Evolutionary conservation across 2,329 filamentous ascomycete species (phyloP).

Genomic region (Xylaria sp.): DNA sequence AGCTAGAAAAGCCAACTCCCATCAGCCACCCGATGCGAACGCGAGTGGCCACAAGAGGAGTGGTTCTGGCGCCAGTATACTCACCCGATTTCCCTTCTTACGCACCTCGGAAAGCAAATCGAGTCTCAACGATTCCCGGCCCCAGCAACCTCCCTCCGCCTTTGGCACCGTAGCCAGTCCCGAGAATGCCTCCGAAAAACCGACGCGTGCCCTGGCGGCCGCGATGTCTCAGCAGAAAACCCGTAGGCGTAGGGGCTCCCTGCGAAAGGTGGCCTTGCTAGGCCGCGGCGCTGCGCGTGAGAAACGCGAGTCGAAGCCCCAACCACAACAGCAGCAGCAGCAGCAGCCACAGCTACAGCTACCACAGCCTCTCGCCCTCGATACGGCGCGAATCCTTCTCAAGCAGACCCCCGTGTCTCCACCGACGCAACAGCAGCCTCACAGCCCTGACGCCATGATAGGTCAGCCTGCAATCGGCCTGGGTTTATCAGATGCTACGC

Average conservation of each 20-base stretch:
- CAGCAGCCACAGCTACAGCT: conserved; percentile 57
- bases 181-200: conserved; percentile 37
- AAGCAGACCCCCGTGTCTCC: conserved; percentile 39
- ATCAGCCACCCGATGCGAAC: conserved; percentile 39
- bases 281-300: conserved; percentile 75
- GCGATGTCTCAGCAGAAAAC: conserved; percentile 58
- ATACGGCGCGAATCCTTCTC: conserved; percentile 29
- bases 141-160: conserved; percentile 40
- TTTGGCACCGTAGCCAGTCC: not conserved
- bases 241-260: conserved; percentile 80
- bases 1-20: conserved; percentile 46
- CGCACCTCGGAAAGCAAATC: conserved; percentile 53
- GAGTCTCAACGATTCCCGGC: conserved; percentile 44
- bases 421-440: conserved; percentile 32
- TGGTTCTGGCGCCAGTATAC: conserved; percentile 69
- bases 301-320: conserved; percentile 61
- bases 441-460: conserved; percentile 27
- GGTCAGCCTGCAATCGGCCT: conserved; percentile 53
- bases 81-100: conserved; percentile 77
- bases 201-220: conserved; percentile 48
- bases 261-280: conserved; percentile 86
- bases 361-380: conserved; percentile 48
- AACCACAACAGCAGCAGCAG: conserved; percentile 57
- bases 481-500: conserved; percentile 58
- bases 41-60: conserved; percentile 60